Evolutionary conservation across 78 protist species (phyloP), one percentile per base, ranked within the genome.

Genomic region (Dictyostelium brefeldianum): DNA sequence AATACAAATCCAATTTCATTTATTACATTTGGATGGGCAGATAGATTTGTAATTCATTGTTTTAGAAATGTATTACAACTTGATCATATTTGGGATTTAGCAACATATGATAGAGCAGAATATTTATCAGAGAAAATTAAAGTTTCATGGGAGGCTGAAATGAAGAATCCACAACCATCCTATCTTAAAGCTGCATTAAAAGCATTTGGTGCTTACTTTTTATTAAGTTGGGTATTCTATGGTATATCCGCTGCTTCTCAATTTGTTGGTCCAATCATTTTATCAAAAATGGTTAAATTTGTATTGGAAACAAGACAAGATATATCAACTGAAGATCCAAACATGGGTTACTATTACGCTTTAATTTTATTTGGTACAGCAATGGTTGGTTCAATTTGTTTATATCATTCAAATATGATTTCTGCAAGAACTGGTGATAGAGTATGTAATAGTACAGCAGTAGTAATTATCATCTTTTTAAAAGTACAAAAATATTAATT

Each of bases 271-370:
- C 92, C 92, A 50, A 83, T 77, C 11, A 22, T 87, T 3, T 62
- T 87, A 29, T 64, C 53, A 8, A 56, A 59, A 54, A 87, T 87
- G 92, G 92, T 87, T 4, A 77, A 50, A 5, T 87, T 56, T 87
- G 83, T 87, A 1, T 14, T 48, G 29, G 14, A 5, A 20, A 15
- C 54, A 4, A 56, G 77, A 36, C 1, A 1, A 2, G 46, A 11
- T 11, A 27, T 4, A 0, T 15, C 47, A 6, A 53, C 46, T n/a
- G 84, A 75, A 31, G 92, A 87, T 64, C 79, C 64, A 64, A 87
- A 87, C 36, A 87, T 87, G 92, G 92, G 92, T 31, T 87, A 87
- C 50, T 87, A 87, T 64, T 87, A 87, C 50, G 92, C 92, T 12
- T 53, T 87, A 4, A 71, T 71, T 5, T 15, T 87, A 53, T 87